Conservation (phyloP, 2,329 filamentous ascomycete genomes). For the Chalaropsis ovoidea region DNA sequence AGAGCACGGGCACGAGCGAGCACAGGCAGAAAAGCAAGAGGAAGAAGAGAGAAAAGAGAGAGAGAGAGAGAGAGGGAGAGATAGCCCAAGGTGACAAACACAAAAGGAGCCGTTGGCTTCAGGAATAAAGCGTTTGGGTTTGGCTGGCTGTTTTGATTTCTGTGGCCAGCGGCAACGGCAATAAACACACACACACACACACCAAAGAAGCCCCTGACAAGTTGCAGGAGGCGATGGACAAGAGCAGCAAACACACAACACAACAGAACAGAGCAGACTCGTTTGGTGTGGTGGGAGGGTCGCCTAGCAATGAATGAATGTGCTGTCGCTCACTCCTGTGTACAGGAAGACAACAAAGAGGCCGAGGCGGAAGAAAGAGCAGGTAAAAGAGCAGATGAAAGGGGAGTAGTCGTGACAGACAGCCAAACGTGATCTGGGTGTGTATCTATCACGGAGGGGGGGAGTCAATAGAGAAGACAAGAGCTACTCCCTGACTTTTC, state of each 20-base stretch:
- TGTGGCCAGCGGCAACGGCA: no score
- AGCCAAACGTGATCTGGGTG: no score
- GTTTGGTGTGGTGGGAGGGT: neutral
- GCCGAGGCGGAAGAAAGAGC: neutral
- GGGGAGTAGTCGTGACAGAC: no score
- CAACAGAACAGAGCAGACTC: no score
- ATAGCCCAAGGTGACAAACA: no score
- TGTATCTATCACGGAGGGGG: neutral
- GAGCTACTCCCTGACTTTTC: conserved; percentile 1
- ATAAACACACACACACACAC: no score
- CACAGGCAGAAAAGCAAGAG: neutral
- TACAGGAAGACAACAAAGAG: neutral
- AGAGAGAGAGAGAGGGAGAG: no score
- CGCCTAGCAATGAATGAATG: neutral
- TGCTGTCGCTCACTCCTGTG: neutral
- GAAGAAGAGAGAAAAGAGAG: no score
- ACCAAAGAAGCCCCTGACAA: neutral
- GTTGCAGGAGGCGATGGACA: neutral
- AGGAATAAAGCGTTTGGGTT: no score
- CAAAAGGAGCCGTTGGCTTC: no score
- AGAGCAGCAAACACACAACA: neutral
- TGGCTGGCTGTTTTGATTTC: no score
- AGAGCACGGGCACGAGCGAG: neutral
- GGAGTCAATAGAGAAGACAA: neutral
- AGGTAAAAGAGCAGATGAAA: neutral